A percentile compares a stretch with the other conserved stretches of the same genome.
These are phyloP conservation scores for Boletellus emodensis DNA, from an alignment of 768 basidiomycete species.

Conservation along the genomic window DNA sequence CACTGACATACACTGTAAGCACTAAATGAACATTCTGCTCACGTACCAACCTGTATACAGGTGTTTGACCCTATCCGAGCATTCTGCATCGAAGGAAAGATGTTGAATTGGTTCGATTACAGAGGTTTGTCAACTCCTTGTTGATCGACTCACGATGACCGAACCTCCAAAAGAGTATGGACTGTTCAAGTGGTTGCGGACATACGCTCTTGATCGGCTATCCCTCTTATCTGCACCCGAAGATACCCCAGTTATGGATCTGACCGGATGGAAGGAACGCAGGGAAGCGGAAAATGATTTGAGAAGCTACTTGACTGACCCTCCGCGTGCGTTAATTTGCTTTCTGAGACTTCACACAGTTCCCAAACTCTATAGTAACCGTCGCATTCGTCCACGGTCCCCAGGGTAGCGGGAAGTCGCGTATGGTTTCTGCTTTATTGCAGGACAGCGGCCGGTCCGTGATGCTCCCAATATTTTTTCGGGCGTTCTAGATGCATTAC, in stretches of 20 bases:
- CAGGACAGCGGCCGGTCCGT: slow-evolving; percentile 50
- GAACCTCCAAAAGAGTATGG: slow-evolving; percentile 50
- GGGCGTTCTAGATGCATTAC: not conserved
- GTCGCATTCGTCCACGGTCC: slow-evolving; percentile 79
- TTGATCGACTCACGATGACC: not conserved
- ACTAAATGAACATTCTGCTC: not conserved
- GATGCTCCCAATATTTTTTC: not conserved
- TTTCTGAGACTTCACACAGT: not conserved
- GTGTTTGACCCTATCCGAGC: slow-evolving; percentile 91
- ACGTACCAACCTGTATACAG: slow-evolving; percentile 35
- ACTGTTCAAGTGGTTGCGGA: slow-evolving; percentile 72
- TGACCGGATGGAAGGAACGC: slow-evolving; percentile 80
- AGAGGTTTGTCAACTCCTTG: slow-evolving; percentile 41
- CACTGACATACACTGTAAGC: slow-evolving; percentile 80
- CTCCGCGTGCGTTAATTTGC: slow-evolving; percentile 52
- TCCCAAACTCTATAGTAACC: slow-evolving; percentile 44
- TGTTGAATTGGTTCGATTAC: slow-evolving; percentile 82
- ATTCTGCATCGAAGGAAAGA: slow-evolving; percentile 75
- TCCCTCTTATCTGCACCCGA: slow-evolving; percentile 25
- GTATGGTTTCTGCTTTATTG: slow-evolving; percentile 52
- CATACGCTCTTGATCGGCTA: slow-evolving; percentile 56
- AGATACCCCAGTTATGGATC: slow-evolving; percentile 16
- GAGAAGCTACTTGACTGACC: slow-evolving; percentile 68
- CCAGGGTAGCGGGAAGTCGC: slow-evolving; percentile 75
- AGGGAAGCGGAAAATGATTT: slow-evolving; percentile 68